These are phyloP conservation scores for Stephania cephalantha DNA, from an alignment of 164 flowering plant genomes.

Conservation along the genomic window DNA sequence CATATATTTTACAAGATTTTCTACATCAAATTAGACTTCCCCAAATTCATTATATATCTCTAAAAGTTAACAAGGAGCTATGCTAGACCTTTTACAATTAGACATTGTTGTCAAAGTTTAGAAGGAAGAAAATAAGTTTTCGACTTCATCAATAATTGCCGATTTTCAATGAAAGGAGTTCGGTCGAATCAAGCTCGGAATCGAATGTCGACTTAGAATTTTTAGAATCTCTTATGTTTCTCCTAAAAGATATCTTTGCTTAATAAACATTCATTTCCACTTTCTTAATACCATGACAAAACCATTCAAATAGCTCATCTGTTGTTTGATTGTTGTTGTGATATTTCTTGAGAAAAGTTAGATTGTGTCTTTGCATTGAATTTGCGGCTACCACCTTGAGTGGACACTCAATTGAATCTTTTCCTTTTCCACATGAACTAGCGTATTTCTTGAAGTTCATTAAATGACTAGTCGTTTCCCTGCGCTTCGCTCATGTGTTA, in stretches of 20 bases:
- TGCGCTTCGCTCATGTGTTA: too few species aligned
- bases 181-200: too few species aligned
- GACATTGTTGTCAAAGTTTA: background rate
- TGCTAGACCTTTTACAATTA: background rate
- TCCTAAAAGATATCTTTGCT: slow-evolving; percentile 42
- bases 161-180: slow-evolving; percentile 38
- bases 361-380: slow-evolving; percentile 51
- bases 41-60: too few species aligned
- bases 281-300: slow-evolving; percentile 29
- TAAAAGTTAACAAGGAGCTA: too few species aligned
- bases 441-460: slow-evolving; percentile 20
- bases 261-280: slow-evolving; percentile 29
- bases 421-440: background rate
- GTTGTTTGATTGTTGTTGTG: slow-evolving; percentile 3
- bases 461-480: too few species aligned
- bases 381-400: slow-evolving; percentile 39
- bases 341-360: slow-evolving; percentile 28
- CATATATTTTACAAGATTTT: too few species aligned
- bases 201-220: slow-evolving; percentile 18
- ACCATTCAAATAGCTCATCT: slow-evolving; percentile 26
- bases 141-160: slow-evolving; percentile 28
- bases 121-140: too few species aligned
- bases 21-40: too few species aligned
- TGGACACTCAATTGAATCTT: background rate
- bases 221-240: slow-evolving; percentile 36